phyloP scores from a whole-genome alignment of 2,329 filamentous ascomycete species.

The Mycosphaerella sp. region DNA sequence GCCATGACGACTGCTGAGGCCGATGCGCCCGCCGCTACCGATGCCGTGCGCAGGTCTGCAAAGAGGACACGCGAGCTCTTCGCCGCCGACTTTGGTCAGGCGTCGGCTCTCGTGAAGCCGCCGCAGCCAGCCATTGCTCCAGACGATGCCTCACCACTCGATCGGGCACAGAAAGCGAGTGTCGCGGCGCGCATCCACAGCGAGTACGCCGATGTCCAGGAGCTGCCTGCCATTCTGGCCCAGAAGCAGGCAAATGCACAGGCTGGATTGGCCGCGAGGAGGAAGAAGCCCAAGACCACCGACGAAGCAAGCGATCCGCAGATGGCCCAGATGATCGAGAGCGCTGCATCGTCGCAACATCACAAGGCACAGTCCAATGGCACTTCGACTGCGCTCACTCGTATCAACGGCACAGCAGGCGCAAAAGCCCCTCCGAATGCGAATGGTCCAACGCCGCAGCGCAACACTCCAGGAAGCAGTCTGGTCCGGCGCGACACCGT shows the following conservation, averaged over 20 bases:
- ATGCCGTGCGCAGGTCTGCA: slow-evolving; percentile 41
- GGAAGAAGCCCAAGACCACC: slow-evolving; percentile 56
- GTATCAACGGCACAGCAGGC: slow-evolving; percentile 42
- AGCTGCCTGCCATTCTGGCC: slow-evolving; percentile 69
- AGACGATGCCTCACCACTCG: slow-evolving; percentile 39
- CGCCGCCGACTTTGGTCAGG: slow-evolving; percentile 46
- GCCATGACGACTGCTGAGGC: slow-evolving; percentile 16
- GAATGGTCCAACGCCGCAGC: slow-evolving; percentile 48
- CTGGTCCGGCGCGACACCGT: slow-evolving; percentile 59
- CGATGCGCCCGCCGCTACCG: slow-evolving; percentile 24
- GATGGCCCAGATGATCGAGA: slow-evolving; percentile 62
- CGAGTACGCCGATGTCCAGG: slow-evolving; percentile 73
- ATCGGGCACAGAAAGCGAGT: slow-evolving; percentile 42
- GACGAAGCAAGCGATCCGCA: slow-evolving; percentile 48
- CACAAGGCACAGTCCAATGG: slow-evolving; percentile 40
- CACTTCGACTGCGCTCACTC: slow-evolving; percentile 53
- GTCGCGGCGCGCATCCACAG: slow-evolving; percentile 55
- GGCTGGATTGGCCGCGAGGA: slow-evolving; percentile 51
- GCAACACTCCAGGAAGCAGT: slow-evolving; percentile 48
- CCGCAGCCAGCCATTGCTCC: slow-evolving; percentile 40
- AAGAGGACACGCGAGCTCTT: slow-evolving; percentile 52
- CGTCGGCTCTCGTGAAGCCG: slow-evolving; percentile 38
- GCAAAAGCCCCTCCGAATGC: slow-evolving; percentile 47
- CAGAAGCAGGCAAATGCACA: slow-evolving; percentile 66
- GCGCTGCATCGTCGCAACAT: slow-evolving; percentile 47